Evolutionary conservation across 2,329 filamentous ascomycete species (phyloP).

Genomic region (Aschersonia sp.): DNA sequence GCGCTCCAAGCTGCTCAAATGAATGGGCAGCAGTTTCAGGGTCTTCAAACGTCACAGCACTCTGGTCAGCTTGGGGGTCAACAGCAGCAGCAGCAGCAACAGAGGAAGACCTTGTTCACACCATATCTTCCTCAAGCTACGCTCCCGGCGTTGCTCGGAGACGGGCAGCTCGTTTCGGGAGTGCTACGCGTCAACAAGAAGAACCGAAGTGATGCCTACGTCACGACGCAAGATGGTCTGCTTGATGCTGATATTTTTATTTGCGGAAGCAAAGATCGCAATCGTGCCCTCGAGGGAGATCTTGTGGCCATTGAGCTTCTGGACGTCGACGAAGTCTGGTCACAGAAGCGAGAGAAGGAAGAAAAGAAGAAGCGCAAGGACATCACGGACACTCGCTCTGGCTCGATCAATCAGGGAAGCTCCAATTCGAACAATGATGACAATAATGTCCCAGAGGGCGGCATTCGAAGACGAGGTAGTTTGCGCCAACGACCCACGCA

Average conservation of each 20-base stretch:
- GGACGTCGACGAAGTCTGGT: constrained; percentile 96
- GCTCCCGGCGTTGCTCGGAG: constrained; percentile 74
- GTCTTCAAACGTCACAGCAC: constrained; percentile 57
- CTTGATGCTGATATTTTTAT: constrained; percentile 98
- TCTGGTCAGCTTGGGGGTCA: constrained; percentile 50
- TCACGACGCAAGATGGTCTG: constrained; percentile 74
- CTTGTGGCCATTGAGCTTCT: constrained; percentile 90
- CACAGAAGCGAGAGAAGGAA: constrained; percentile 97
- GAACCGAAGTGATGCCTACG: constrained; percentile 96
- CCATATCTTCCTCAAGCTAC: constrained; percentile 93
- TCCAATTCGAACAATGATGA: constrained; percentile 49
- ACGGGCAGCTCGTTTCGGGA: constrained; percentile 90
- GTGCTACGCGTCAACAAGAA: constrained; percentile 99
- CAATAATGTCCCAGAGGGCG: constrained; percentile 55
- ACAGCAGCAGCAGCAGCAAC: constrained; percentile 45
- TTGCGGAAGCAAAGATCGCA: constrained; percentile 96
- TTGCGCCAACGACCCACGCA: constrained; percentile 92
- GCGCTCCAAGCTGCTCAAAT: constrained; percentile 82
- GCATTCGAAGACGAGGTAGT: constrained; percentile 84
- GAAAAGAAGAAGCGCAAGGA: constrained; percentile 99
- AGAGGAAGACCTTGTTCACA: constrained; percentile 95
- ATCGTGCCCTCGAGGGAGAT: constrained; percentile 90
- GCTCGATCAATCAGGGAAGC: constrained; percentile 58
- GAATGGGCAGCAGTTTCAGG: constrained; percentile 59
- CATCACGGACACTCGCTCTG: constrained; percentile 77